Percentiles rank a stretch among this genome's conserved stretches.
These are phyloP conservation scores for Trichoderma harzianum DNA, from an alignment of 2,329 filamentous ascomycete species.

Conservation along the genomic window DNA sequence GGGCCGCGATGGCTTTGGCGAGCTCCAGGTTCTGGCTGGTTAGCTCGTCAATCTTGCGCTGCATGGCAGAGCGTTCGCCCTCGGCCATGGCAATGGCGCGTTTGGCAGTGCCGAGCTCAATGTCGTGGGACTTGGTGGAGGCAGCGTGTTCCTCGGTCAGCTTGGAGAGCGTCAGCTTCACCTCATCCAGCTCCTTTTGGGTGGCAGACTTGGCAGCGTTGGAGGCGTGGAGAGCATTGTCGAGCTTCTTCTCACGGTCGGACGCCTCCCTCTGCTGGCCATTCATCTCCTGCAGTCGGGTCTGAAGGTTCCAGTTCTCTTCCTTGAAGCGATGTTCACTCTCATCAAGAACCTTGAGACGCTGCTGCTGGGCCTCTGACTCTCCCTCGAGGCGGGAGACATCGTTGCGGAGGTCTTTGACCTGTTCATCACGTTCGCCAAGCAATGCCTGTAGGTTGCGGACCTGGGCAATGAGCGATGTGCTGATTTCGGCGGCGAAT, in stretches of 20 bases:
- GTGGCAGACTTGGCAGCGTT: constrained; percentile 72
- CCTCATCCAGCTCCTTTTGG: constrained; percentile 87
- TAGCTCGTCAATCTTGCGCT: constrained; percentile 84
- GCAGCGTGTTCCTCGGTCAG: constrained; percentile 76
- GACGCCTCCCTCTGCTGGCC: constrained; percentile 69
- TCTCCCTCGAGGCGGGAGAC: constrained; percentile 80
- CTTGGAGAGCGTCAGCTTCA: constrained; percentile 75
- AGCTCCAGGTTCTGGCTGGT: constrained; percentile 87
- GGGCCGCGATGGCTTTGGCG: constrained; percentile 75
- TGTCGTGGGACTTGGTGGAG: constrained; percentile 78
- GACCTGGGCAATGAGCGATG: constrained; percentile 88
- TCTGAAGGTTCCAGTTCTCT: constrained; percentile 97
- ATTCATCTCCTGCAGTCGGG: constrained; percentile 80
- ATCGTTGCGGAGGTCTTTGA: constrained; percentile 71
- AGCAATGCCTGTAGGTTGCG: constrained; percentile 83
- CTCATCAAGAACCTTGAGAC: constrained; percentile 80
- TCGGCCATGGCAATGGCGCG: constrained; percentile 76
- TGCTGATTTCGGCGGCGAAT: constrained; percentile 97
- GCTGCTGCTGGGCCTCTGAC: constrained; percentile 72
- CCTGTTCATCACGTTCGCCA: constrained; percentile 80
- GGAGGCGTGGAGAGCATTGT: constrained; percentile 64
- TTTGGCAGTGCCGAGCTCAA: constrained; percentile 80
- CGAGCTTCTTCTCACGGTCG: constrained; percentile 80
- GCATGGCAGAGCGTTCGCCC: constrained; percentile 71
- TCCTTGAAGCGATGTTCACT: constrained; percentile 96